phyloP scores from a whole-genome alignment of 805 yeast genomes.

The Priceomyces medius region DNA sequence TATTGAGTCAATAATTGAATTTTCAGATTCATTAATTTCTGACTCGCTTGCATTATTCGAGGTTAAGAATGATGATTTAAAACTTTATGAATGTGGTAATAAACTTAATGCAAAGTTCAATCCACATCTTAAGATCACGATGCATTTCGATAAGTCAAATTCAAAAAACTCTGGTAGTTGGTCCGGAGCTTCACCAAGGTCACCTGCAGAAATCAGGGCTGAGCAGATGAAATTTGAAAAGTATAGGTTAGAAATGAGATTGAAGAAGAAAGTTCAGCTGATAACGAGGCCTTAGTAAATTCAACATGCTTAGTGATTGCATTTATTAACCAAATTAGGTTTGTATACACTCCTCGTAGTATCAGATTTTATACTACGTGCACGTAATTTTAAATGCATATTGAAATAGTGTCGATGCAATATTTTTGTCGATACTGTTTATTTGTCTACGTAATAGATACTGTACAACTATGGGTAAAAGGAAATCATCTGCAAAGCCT shows the following conservation, averaged over 20 bases:
- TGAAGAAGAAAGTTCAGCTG: conserved; percentile 44
- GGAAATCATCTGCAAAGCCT: conserved; percentile 84
- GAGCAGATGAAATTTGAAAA: conserved; percentile 45
- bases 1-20: conserved; percentile 20
- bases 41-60: conserved; percentile 35
- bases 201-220: conserved; percentile 17
- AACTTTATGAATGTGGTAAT: conserved; percentile 40
- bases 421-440: conserved; percentile 1
- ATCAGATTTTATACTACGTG: too few species aligned
- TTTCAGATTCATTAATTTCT: conserved; percentile 18
- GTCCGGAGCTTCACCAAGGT: conserved; percentile 1
- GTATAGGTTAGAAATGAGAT: conserved; percentile 44
- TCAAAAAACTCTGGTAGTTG: conserved; percentile 11
- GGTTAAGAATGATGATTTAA: conserved; percentile 34
- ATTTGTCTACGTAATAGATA: neutral
- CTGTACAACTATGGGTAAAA: conserved; percentile 55
- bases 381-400: neutral
- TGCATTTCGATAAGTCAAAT: conserved; percentile 24
- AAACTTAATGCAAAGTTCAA: conserved; percentile 41
- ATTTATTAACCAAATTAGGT: neutral
- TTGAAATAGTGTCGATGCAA: conserved; percentile 1
- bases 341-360: too few species aligned
- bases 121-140: conserved; percentile 31
- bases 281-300: conserved; percentile 9
- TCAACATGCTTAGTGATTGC: neutral